A percentile compares a stretch with the other conserved stretches of the same genome.
These are phyloP conservation scores for Smallanthus sonchifolius DNA, from an alignment of 129 eudicot species.

Conservation along the genomic window DNA sequence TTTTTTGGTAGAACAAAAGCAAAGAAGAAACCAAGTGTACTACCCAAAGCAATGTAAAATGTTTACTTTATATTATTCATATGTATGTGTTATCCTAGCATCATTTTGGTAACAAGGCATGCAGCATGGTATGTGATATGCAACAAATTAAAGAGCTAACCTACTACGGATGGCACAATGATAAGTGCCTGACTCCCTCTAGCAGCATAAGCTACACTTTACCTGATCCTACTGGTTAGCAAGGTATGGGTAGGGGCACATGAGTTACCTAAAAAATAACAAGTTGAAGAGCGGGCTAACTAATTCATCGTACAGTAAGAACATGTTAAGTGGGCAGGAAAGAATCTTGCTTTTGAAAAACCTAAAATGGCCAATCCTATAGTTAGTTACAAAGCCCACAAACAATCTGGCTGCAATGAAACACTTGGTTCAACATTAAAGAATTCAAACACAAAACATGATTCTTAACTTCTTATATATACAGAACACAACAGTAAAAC, in stretches of 20 bases:
- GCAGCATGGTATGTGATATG: background rate
- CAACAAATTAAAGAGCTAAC: background rate
- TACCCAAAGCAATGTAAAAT: slow-evolving; percentile 36
- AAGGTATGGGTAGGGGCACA: background rate
- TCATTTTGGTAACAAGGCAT: background rate
- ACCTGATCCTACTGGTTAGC: background rate
- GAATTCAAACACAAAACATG: slow-evolving; percentile 8
- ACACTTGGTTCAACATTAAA: background rate
- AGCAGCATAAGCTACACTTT: background rate
- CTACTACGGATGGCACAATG: background rate
- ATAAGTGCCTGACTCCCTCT: background rate
- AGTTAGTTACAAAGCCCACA: no score
- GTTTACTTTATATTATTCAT: background rate
- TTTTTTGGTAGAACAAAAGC: slow-evolving; percentile 60
- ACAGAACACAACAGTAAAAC: slow-evolving; percentile 6
- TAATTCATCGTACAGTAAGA: no score
- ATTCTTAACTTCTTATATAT: slow-evolving; percentile 17
- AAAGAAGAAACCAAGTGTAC: slow-evolving; percentile 39
- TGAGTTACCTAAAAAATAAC: no score
- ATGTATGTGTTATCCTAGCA: slow-evolving; percentile 5
- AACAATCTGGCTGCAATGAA: no score
- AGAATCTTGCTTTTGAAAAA: no score
- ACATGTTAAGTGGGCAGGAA: no score
- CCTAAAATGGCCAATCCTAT: no score
- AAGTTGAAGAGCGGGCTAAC: no score